phyloP scores from a whole-genome alignment of 2,329 filamentous ascomycete genomes.

The Plenodomus tracheiphilus region DNA sequence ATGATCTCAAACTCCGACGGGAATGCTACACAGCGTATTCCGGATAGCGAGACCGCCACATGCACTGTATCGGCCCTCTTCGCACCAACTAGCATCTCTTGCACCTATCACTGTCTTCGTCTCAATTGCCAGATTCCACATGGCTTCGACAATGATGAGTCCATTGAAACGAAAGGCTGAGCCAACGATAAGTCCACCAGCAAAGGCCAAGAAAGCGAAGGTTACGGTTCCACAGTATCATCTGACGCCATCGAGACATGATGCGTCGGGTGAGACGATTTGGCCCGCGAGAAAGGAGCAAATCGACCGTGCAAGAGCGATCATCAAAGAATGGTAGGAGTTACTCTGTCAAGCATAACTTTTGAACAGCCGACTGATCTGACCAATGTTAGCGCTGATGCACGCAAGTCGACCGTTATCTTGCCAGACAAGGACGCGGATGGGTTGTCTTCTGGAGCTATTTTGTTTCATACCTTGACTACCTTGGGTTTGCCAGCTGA shows the following conservation, averaged over 20 bases:
- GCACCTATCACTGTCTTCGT: neutral
- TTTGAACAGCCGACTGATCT: neutral
- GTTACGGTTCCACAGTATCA: conserved; percentile 37
- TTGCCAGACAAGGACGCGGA: conserved; percentile 72
- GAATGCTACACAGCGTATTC: neutral
- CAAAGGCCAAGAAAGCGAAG: conserved; percentile 31
- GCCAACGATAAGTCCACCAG: conserved; percentile 11
- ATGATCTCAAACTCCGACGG: neutral
- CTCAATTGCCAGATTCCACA: conserved; percentile 7
- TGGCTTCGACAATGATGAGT: conserved; percentile 21
- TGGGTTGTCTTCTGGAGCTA: conserved; percentile 66
- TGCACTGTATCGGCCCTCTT: neutral
- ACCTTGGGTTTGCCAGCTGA: conserved; percentile 59
- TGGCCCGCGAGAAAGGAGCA: conserved; percentile 65
- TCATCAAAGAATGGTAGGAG: conserved; percentile 62
- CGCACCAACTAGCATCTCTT: neutral
- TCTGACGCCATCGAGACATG: conserved; percentile 28
- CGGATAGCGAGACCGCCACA: neutral
- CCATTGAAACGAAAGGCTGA: conserved; percentile 37
- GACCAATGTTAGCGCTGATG: conserved; percentile 50
- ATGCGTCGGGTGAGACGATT: conserved; percentile 51
- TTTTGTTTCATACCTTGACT: conserved; percentile 62
- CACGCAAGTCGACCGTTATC: conserved; percentile 59
- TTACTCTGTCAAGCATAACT: neutral
- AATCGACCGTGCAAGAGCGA: conserved; percentile 58